A percentile compares a stretch with the other conserved stretches of the same genome.
These are phyloP conservation scores for Auricularia sp. DNA, from an alignment of 768 basidiomycete genomes.

Conservation along the genomic window DNA sequence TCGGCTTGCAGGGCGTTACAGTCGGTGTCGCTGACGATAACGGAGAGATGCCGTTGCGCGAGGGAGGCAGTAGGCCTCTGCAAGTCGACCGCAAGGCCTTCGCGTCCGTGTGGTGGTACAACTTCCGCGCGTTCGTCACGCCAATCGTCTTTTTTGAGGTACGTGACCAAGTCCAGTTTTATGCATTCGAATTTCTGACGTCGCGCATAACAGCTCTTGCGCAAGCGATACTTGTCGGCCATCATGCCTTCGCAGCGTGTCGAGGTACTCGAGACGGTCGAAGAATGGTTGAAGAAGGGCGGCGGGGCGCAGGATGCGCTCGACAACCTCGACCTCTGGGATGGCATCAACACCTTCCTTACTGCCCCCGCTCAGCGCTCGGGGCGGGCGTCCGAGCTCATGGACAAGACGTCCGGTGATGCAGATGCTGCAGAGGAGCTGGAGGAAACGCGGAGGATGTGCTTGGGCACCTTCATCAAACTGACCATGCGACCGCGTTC, in stretches of 20 bases:
- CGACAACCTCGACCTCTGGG: conserved; percentile 57
- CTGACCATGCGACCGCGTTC: conserved; percentile 49
- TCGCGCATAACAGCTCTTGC: conserved; percentile 41
- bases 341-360: conserved; percentile 50
- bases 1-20: conserved; percentile 65
- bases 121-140: conserved; percentile 71
- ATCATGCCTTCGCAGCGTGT: conserved; percentile 34
- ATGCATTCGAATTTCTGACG: background rate
- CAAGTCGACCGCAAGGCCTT: conserved; percentile 67
- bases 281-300: conserved; percentile 63
- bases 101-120: conserved; percentile 71
- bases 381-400: conserved; percentile 28
- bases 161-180: conserved; percentile 13
- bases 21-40: conserved; percentile 81
- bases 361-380: conserved; percentile 37
- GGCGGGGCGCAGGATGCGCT: conserved; percentile 72
- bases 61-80: conserved; percentile 63
- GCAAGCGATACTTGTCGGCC: conserved; percentile 58
- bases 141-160: conserved; percentile 83
- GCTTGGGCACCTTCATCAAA: conserved; percentile 37
- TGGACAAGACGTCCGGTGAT: conserved; percentile 32
- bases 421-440: conserved; percentile 35
- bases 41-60: conserved; percentile 69
- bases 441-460: conserved; percentile 28
- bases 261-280: conserved; percentile 53